Evolutionary conservation across 495 filamentous ascomycete genomes (phyloP).

Genomic region (Chaetomium tenue): DNA sequence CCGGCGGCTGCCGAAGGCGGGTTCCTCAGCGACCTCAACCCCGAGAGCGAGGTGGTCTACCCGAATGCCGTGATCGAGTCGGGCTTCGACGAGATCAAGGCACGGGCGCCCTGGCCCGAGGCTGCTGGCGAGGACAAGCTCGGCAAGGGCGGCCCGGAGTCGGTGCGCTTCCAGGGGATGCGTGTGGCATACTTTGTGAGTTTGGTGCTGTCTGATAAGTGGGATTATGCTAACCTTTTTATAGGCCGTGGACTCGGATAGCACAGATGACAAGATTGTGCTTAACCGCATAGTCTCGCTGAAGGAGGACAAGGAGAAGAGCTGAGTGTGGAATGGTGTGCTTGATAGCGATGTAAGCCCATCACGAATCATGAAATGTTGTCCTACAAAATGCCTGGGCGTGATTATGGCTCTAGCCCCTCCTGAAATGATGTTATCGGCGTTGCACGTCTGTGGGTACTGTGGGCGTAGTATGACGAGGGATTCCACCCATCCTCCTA

Average conservation of each 20-base stretch:
- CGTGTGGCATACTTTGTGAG: conserved; percentile 79
- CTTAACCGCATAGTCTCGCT: conserved; percentile 90
- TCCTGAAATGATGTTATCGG: not conserved
- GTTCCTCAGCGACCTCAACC: conserved; percentile 81
- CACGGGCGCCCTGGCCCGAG: conserved; percentile 79
- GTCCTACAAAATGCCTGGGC: not conserved
- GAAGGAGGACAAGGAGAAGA: conserved; percentile 84
- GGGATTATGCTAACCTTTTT: conserved; percentile 23
- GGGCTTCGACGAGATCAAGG: conserved; percentile 76
- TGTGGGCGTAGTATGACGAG: not conserved
- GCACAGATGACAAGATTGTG: conserved; percentile 71
- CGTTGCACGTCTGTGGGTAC: not conserved
- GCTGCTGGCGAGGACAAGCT: conserved; percentile 62
- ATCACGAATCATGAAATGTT: not conserved
- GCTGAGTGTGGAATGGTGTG: conserved; percentile 22
- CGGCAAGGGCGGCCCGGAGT: conserved; percentile 61
- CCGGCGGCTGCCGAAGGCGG: conserved; percentile 70
- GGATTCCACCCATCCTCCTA: not conserved
- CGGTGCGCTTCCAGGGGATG: conserved; percentile 89
- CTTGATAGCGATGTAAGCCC: not conserved
- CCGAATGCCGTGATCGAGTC: conserved; percentile 76
- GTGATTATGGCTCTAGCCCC: not conserved
- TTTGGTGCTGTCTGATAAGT: not conserved
- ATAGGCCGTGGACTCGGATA: conserved; percentile 70
- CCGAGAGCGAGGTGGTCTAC: conserved; percentile 75